Evolutionary conservation across 345 rosid species (phyloP), one percentile per base, ranked within the genome.

Genomic region (Eucalyptus brandiana): DNA sequence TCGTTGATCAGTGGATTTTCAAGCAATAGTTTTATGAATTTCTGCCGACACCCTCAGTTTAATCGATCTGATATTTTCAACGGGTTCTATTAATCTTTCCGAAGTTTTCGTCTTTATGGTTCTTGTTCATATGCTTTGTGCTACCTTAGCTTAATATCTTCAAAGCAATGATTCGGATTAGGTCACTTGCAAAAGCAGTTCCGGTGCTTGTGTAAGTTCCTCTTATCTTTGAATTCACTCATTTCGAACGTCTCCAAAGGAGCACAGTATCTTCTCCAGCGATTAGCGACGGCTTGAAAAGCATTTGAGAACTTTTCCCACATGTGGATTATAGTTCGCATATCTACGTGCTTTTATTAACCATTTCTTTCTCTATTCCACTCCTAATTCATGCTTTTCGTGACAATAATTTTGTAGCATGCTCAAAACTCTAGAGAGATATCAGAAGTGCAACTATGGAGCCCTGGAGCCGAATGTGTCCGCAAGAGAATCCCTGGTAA

Each of bases 361-460:
- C 42, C 85, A 76, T 76, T 37, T 21, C 85, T 21, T 40, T 40
- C 47, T 23, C 3, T 23, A 40, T 53, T 88, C 23, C 44, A 32
- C 48, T 62, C 32, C 65, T 80, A 54, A 50, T 60, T 62, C 18
- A 16, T 37, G 21, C 60, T 60, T 86, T 56, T 87, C 12, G 18
- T 88, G 58, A 23, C 8, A n/a, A 48, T 42, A 30, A 58, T 45
- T 87, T 11, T 85, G 45, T 83, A 98, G 99, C 95, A 97, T 96
- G 98, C 92, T 98, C 89, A 90, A 95, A 87, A 96, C 99, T 24
- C 94, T 98, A 51, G 99, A 98, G 93, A 98, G 99, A 96, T 98
- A 98, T 93, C 97, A 98, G 88, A 98, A 97, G 91, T 95, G 98
- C 91, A 98, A 95, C 94, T 97, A 95, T 93, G 98, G 98, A 91